Conservation (phyloP, 108 stramenopile genomes). For the Cylindrotheca fusiformis region DNA sequence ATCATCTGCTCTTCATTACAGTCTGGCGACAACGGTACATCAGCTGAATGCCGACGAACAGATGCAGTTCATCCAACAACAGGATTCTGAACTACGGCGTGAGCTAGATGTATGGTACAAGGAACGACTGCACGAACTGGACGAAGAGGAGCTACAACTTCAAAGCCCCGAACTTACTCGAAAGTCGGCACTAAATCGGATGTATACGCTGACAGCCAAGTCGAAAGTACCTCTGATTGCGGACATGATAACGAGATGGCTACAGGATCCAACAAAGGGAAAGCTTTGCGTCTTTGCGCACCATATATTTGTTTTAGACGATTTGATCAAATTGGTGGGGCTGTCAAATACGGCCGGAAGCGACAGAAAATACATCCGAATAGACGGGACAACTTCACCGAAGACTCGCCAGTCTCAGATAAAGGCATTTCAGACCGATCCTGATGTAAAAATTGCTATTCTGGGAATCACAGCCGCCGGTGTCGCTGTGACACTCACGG, state of each 20-base stretch:
- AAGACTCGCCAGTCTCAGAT: conserved; percentile 92
- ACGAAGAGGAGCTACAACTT: conserved; percentile 2
- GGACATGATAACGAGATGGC: conserved; percentile 63
- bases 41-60: conserved; percentile 5
- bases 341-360: conserved; percentile 47
- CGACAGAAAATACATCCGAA: conserved; percentile 73
- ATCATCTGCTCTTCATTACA: conserved; percentile 3
- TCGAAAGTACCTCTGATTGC: conserved; percentile 77
- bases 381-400: conserved; percentile 90
- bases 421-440: conserved; percentile 85
- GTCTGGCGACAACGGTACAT: neutral
- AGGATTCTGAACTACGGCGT: neutral
- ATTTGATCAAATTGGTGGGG: conserved; percentile 45
- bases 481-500: conserved; percentile 96
- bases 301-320: conserved; percentile 90
- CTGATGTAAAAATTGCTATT: conserved; percentile 79
- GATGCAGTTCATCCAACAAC: neutral
- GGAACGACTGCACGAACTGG: conserved; percentile 14
- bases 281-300: conserved; percentile 97
- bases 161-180: conserved; percentile 32
- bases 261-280: conserved; percentile 74
- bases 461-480: conserved; percentile 97
- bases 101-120: conserved; percentile 18
- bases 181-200: conserved; percentile 73
- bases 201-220: conserved; percentile 81